Percentiles rank a stretch among this genome's conserved stretches.
These are phyloP conservation scores for Sporobolomyces roseus DNA, from an alignment of 768 basidiomycete genomes.

Conservation along the genomic window DNA sequence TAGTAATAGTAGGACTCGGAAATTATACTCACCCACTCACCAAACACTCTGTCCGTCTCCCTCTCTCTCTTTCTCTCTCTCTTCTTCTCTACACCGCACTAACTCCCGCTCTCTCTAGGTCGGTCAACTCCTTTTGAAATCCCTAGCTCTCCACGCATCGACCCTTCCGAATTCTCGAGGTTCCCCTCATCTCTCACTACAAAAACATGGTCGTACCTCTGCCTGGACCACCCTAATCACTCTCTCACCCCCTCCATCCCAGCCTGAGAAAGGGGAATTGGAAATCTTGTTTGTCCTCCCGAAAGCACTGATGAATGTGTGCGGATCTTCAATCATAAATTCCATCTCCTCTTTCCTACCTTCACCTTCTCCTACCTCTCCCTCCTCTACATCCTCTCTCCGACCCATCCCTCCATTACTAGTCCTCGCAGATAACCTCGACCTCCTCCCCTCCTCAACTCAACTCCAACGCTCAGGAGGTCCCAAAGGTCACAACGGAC, in stretches of 20 bases:
- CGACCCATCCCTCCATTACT: background rate
- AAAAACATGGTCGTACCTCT: background rate
- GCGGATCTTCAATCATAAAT: slow-evolving; percentile 10
- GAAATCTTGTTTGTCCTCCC: slow-evolving; percentile 32
- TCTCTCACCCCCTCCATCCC: background rate
- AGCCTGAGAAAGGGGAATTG: background rate
- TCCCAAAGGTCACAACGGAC: slow-evolving; percentile 36
- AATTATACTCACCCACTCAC: slow-evolving; percentile 41
- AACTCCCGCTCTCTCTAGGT: too few species aligned
- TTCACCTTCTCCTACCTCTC: background rate
- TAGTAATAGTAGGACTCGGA: slow-evolving; percentile 34
- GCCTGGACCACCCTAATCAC: slow-evolving; percentile 15
- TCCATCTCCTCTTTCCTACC: background rate
- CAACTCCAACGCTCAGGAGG: slow-evolving; percentile 32
- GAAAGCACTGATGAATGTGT: slow-evolving; percentile 35
- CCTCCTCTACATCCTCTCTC: background rate
- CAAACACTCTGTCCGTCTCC: slow-evolving; percentile 15
- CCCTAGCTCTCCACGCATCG: slow-evolving; percentile 23
- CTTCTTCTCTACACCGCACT: background rate
- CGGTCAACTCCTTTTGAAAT: slow-evolving; percentile 31
- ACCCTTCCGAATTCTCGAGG: background rate
- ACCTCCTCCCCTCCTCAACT: background rate
- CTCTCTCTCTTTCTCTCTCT: background rate
- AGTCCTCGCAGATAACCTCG: slow-evolving; percentile 31
- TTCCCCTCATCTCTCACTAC: background rate